Base-by-base conservation (phyloP, 1,284 basidiomycete species). In the Wolfiporia cocos region DNA sequence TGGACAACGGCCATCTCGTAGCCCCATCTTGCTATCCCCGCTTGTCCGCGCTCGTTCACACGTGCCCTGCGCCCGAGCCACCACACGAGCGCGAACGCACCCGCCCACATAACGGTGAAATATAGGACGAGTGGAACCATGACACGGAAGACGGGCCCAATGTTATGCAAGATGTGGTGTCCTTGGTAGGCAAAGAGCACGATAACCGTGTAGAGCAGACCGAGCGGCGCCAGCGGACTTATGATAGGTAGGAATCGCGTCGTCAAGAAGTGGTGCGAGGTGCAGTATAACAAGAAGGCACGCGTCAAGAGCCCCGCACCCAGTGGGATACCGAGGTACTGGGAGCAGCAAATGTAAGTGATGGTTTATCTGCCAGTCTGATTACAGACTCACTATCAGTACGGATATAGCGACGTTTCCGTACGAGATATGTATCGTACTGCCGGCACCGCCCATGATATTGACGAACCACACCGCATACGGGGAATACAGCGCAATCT, bases 61-160 rank as follows among this genome's bases (percentile, higher is more conserved):
- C n/a, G n/a, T 24, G 34, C 34, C 18, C 38, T 30, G 26, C 50
- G 19, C 1, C 40, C 57, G 15, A 85, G 64, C 48, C 63, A 69
- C 56, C 70, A 79, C 14, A 87, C 63, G 12, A 79, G 53, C 26
- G 59, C 63, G 51, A 90, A 89, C 0, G 81, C 74, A 1, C 67
- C 60, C 2, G 68, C 68, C 86, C 86, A 92, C 77, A 91, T 87
- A 58, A 91, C 63, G 19, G 74, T 50, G 57, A 92, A 92, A 65
- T 92, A 92, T 26, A 86, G 62, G 23, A 86, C 66, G 63, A 91
- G 74, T 0, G 90, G 90, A 2, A 91, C 88, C 49, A 87, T 79
- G 1, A 86, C 78, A 10, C 87, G 74, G 62, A 90, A 88, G 1
- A 88, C 83, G 4, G 74, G 72, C 1, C 85, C 78, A 37, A 90